phyloP scores from a whole-genome alignment of 1,139 yeast species.

The Magnusiomyces ingens region DNA sequence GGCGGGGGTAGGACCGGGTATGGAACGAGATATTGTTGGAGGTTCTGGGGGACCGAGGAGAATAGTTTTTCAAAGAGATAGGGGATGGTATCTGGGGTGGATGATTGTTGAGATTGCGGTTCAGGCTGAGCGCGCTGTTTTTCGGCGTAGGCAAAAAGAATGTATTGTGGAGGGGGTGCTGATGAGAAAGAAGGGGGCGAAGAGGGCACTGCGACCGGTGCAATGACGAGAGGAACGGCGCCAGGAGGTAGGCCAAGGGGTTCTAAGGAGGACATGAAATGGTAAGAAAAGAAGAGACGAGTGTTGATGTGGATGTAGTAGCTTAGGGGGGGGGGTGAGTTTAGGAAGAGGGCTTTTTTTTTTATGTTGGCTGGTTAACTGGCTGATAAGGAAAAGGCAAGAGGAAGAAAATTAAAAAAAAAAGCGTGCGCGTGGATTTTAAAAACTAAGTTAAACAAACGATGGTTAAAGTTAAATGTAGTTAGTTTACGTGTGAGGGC shows the following conservation, averaged over 20 bases:
- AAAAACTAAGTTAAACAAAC: not conserved
- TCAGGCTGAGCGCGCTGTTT: not conserved
- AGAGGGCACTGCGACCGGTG: not conserved
- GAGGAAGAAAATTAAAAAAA: not conserved
- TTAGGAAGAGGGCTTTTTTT: not conserved
- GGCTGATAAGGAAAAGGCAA: not conserved
- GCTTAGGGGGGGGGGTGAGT: not conserved
- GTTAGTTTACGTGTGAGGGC: not conserved
- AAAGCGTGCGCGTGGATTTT: too few species aligned
- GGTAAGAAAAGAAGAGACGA: not conserved
- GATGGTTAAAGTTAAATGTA: not conserved
- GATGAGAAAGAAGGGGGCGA: not conserved
- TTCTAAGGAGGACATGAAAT: not conserved
- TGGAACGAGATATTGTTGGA: conserved; percentile 14
- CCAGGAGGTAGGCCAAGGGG: not conserved
- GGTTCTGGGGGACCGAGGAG: conserved; percentile 14
- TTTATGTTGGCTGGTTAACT: not conserved
- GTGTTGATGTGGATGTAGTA: conserved; percentile 3
- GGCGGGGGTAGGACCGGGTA: conserved; percentile 9
- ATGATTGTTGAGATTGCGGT: not conserved
- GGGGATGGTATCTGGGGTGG: conserved; percentile 9
- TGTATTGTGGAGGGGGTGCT: not conserved
- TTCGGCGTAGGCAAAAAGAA: conserved; percentile 11
- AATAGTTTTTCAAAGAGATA: conserved; percentile 13
- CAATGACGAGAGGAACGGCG: conserved; percentile 1